Evolutionary conservation across 345 rosid genomes (phyloP).

Genomic region (Ricinus communis): DNA sequence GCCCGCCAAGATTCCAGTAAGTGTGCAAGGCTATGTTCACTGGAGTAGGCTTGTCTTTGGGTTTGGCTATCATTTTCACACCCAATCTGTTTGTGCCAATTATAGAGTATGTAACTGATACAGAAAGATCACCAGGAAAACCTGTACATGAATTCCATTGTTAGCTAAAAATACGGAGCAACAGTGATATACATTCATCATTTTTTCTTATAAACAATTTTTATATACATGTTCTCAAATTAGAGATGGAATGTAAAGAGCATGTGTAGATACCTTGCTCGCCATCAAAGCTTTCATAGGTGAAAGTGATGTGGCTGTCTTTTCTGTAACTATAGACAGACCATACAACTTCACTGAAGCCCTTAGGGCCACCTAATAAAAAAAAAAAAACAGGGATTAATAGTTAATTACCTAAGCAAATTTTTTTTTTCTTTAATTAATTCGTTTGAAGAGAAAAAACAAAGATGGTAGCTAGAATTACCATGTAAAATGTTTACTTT

Average conservation of each 20-base stretch:
- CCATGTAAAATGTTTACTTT: constrained; percentile 25
- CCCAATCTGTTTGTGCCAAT: constrained; percentile 47
- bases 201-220: too few relatives aligned
- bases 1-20: constrained; percentile 82
- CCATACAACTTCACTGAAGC: constrained; percentile 72
- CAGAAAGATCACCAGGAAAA: constrained; percentile 69
- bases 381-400: not conserved
- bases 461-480: not conserved
- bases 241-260: too few relatives aligned
- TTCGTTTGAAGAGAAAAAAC: not conserved
- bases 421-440: too few relatives aligned
- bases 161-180: not conserved
- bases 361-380: constrained; percentile 63
- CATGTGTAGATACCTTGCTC: constrained; percentile 53
- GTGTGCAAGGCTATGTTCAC: constrained; percentile 76
- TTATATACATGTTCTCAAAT: too few relatives aligned
- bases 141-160: constrained; percentile 36
- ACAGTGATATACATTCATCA: too few relatives aligned
- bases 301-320: constrained; percentile 49
- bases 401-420: too few relatives aligned
- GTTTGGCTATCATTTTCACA: constrained; percentile 57
- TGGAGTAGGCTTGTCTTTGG: constrained; percentile 58
- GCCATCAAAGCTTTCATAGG: constrained; percentile 62
- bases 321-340: constrained; percentile 37
- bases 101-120: constrained; percentile 60